phyloP scores from a whole-genome alignment of 768 basidiomycete species.

The Amanita exitialis region DNA sequence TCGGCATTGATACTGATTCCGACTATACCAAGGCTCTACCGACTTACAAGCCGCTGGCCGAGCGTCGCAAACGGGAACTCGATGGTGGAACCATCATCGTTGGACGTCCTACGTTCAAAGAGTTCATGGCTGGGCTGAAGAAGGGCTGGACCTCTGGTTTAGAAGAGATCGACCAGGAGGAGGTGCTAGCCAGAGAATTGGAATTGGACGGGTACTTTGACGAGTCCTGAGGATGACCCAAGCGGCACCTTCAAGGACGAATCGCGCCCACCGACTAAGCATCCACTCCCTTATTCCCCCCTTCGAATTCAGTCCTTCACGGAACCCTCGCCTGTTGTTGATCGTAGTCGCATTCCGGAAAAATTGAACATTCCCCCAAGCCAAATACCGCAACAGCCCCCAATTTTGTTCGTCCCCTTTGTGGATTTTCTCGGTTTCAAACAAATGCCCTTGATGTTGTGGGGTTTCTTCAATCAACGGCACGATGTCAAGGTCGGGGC shows the following conservation, averaged over 20 bases:
- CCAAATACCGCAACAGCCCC: constrained; percentile 62
- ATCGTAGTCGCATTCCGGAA: constrained; percentile 9
- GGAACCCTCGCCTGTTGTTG: constrained; percentile 10
- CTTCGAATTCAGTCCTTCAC: constrained; percentile 21
- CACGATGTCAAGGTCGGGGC: constrained; percentile 72
- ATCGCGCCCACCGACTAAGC: constrained; percentile 10
- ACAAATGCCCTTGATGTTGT: constrained; percentile 83
- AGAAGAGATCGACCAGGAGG: constrained; percentile 61
- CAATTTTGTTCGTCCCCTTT: constrained; percentile 70
- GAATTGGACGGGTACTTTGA: constrained; percentile 74
- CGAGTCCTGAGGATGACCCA: constrained; percentile 38
- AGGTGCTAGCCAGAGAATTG: constrained; percentile 53
- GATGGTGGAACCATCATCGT: constrained; percentile 82
- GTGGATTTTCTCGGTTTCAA: constrained; percentile 70
- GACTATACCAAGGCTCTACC: constrained; percentile 36
- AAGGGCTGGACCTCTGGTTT: constrained; percentile 76
- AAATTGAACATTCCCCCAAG: constrained; percentile 39
- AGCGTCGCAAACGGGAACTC: constrained; percentile 47
- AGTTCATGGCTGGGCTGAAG: constrained; percentile 83
- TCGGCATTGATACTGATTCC: constrained; percentile 50
- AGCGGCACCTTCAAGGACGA: constrained; percentile 11
- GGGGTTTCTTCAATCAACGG: constrained; percentile 88
- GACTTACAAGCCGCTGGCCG: constrained; percentile 38
- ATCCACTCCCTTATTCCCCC: constrained; percentile 15
- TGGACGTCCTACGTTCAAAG: constrained; percentile 88